Percentiles rank a stretch among this genome's conserved stretches.
These are phyloP conservation scores for Peronospora farinosa DNA, from an alignment of 352 stramenopile genomes.

Conservation along the genomic window DNA sequence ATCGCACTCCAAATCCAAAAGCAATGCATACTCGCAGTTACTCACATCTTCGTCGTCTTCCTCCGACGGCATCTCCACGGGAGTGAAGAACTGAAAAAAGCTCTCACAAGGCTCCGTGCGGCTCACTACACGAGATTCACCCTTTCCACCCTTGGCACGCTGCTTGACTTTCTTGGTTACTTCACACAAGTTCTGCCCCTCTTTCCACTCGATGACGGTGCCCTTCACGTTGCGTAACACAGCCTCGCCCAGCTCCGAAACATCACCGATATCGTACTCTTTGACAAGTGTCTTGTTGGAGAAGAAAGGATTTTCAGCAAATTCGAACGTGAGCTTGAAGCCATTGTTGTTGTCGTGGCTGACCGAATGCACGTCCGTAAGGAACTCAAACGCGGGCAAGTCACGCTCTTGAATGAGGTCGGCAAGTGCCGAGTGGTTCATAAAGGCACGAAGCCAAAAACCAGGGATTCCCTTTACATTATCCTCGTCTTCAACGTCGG, in stretches of 20 bases:
- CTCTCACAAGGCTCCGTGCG: constrained; percentile 79
- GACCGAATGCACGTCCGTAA: constrained; percentile 65
- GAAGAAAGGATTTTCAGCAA: constrained; percentile 75
- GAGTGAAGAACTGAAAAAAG: constrained; percentile 86
- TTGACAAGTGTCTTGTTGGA: constrained; percentile 71
- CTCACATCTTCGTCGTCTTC: constrained; percentile 77
- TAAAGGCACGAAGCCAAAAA: constrained; percentile 80
- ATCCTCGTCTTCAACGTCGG: constrained; percentile 33
- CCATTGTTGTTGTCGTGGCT: constrained; percentile 79
- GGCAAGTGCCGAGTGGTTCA: constrained; percentile 77
- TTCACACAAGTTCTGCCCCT: constrained; percentile 77
- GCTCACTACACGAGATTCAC: constrained; percentile 67
- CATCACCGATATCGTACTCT: constrained; percentile 83
- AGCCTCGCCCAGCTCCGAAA: constrained; percentile 69
- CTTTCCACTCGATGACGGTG: constrained; percentile 77
- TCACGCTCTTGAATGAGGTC: constrained; percentile 80
- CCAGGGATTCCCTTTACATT: constrained; percentile 74
- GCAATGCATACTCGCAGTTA: constrained; percentile 11
- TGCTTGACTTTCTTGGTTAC: constrained; percentile 87
- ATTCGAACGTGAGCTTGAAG: constrained; percentile 83
- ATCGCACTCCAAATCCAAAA: not conserved
- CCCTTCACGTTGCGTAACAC: constrained; percentile 72
- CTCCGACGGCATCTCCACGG: constrained; percentile 80
- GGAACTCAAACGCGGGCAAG: constrained; percentile 69
- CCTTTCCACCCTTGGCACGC: constrained; percentile 70